These are phyloP conservation scores for Aspergillus oerlinghausenensis DNA, from an alignment of 2,329 filamentous ascomycete species.

Conservation along the genomic window DNA sequence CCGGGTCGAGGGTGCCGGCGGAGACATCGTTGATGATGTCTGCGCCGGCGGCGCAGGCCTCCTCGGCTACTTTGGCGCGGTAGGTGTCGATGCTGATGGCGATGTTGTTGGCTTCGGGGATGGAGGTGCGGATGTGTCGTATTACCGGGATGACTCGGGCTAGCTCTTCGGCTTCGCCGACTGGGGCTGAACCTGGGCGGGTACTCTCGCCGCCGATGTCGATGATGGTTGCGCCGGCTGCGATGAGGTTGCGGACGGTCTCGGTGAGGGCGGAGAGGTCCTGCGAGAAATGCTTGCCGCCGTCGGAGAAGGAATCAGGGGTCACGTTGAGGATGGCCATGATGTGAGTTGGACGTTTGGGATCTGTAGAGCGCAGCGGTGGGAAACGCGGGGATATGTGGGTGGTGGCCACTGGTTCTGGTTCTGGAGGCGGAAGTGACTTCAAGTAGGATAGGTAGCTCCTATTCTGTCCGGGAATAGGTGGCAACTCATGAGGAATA, in stretches of 20 bases:
- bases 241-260: conserved; percentile 60
- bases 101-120: conserved; percentile 59
- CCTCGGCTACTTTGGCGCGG: conserved; percentile 73
- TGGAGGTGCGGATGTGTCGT: conserved; percentile 59
- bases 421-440: conserved; percentile 30
- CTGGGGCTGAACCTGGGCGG: conserved; percentile 66
- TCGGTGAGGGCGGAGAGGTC: conserved; percentile 49
- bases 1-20: conserved; percentile 69
- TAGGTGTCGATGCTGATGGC: conserved; percentile 91
- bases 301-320: conserved; percentile 95
- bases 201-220: conserved; percentile 94
- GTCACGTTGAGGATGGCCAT: conserved; percentile 97
- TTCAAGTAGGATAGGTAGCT: conserved; percentile 34
- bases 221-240: conserved; percentile 72
- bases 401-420: conserved; percentile 36
- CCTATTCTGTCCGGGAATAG: conserved; percentile 22
- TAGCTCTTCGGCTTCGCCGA: conserved; percentile 69
- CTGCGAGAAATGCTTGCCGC: conserved; percentile 57
- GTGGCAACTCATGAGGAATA: conserved; percentile 37
- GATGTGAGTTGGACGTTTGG: conserved; percentile 61
- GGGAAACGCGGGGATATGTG: conserved; percentile 37
- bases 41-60: conserved; percentile 71
- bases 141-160: conserved; percentile 76
- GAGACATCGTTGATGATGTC: conserved; percentile 96
- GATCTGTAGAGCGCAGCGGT: conserved; percentile 55